Percentiles rank a stretch among this genome's conserved stretches.
phyloP scores from a whole-genome alignment of 208 protist species.

The Trypanosoma vivax region DNA sequence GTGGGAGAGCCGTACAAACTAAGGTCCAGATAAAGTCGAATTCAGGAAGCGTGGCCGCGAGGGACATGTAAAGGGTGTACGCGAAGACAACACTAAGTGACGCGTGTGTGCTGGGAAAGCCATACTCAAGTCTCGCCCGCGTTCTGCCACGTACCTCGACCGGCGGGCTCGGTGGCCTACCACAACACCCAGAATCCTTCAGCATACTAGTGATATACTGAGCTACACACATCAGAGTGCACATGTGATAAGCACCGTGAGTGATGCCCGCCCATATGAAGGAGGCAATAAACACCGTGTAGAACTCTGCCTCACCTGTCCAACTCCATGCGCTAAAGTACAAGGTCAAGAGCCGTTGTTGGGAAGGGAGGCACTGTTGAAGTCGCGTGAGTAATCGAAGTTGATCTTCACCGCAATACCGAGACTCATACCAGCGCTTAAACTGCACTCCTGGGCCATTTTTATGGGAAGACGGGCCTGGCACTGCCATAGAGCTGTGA shows the following conservation, averaged over 20 bases:
- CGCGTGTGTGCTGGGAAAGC: constrained; percentile 65
- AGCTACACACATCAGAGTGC: constrained; percentile 45
- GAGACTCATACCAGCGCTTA: constrained; percentile 65
- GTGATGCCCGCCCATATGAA: constrained; percentile 38
- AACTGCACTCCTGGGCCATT: constrained; percentile 24
- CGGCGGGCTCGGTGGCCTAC: constrained; percentile 61
- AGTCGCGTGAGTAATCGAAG: constrained; percentile 30
- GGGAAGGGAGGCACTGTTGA: constrained; percentile 24
- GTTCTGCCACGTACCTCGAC: constrained; percentile 36
- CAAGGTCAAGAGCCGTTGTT: constrained; percentile 22
- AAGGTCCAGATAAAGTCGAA: constrained; percentile 35
- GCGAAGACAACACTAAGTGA: constrained; percentile 50
- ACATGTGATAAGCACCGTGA: constrained; percentile 23
- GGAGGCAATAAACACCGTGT: constrained; percentile 48
- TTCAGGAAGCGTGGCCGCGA: constrained; percentile 30
- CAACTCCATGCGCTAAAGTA: constrained; percentile 66
- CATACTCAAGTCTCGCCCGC: constrained; percentile 40
- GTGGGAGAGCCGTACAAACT: constrained; percentile 25
- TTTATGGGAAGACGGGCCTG: too few species aligned
- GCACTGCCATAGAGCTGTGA: too few species aligned
- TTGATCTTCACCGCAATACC: constrained; percentile 52
- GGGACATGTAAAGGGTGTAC: constrained; percentile 38
- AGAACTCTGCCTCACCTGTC: constrained; percentile 70
- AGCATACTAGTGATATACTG: constrained; percentile 57
- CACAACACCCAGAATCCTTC: constrained; percentile 57